Conservation (phyloP, 2,329 filamentous ascomycete genomes). For the Arthrinium phaeospermum region DNA sequence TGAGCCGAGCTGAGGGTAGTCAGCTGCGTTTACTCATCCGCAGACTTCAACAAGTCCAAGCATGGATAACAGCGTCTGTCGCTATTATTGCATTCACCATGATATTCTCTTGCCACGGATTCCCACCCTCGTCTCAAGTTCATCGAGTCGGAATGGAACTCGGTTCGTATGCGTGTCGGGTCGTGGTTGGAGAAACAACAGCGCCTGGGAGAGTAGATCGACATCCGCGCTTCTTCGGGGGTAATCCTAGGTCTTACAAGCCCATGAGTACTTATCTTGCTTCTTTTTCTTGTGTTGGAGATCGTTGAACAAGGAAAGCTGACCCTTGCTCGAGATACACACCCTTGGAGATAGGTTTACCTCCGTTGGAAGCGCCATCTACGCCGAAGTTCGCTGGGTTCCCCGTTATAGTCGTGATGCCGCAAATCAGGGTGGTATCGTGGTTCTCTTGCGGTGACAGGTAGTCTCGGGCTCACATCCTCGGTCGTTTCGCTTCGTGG, state of each 20-base stretch:
- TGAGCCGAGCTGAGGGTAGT: no score
- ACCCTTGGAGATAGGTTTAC: not conserved
- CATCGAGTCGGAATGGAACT: no score
- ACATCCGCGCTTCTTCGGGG: not conserved
- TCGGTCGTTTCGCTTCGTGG: no score
- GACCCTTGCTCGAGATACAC: not conserved
- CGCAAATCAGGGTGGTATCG: not conserved
- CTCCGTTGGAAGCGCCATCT: not conserved
- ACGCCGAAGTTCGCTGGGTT: not conserved
- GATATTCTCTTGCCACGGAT: no score
- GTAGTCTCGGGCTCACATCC: not conserved
- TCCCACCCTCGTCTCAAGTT: no score
- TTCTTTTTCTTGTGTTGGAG: not conserved
- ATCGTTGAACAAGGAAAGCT: rapidly evolving
- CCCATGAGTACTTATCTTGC: not conserved
- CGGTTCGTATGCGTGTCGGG: no score
- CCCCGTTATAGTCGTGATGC: not conserved
- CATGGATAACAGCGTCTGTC: no score
- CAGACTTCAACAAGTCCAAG: no score
- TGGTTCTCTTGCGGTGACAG: not conserved
- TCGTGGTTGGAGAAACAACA: no score
- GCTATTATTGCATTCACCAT: no score
- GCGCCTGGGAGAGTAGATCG: not conserved
- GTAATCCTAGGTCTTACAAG: no score
- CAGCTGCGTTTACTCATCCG: no score